Evolutionary conservation across 1,139 yeast genomes (phyloP).

Genomic region (Pichia sp.): DNA sequence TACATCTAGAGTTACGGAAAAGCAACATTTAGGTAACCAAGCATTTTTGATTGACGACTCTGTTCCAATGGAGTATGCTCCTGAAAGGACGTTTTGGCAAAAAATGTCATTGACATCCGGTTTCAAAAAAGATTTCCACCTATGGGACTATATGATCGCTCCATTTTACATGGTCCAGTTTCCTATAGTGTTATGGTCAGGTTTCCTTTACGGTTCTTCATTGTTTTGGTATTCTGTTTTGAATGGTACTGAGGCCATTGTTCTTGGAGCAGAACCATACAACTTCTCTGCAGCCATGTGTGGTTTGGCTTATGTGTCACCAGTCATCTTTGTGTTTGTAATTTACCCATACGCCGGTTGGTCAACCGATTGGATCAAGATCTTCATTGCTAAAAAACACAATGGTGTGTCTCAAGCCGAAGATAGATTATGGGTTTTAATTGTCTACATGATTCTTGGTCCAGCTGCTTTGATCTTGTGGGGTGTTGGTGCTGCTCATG

Average conservation of each 20-base stretch:
- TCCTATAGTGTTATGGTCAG: constrained; percentile 61
- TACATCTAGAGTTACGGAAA: constrained; percentile 3
- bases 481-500: constrained; percentile 42
- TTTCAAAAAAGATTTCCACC: constrained; percentile 30
- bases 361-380: constrained; percentile 38
- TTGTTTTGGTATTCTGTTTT: constrained; percentile 52
- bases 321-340: constrained; percentile 35
- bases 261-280: constrained; percentile 43
- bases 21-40: constrained; percentile 24
- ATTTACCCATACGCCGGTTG: constrained; percentile 36
- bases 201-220: constrained; percentile 59
- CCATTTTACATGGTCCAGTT: constrained; percentile 43
- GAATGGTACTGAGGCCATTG: constrained; percentile 37
- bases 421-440: constrained; percentile 39
- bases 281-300: constrained; percentile 38
- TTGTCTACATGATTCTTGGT: constrained; percentile 36
- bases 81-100: constrained; percentile 33
- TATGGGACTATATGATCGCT: constrained; percentile 34
- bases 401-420: constrained; percentile 40
- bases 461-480: constrained; percentile 38
- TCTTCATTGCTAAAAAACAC: constrained; percentile 35
- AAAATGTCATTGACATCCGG: constrained; percentile 37
- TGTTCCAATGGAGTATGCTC: constrained; percentile 22
- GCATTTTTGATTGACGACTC: constrained; percentile 24
- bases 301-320: constrained; percentile 42